A percentile compares a stretch with the other conserved stretches of the same genome.
Conservation (phyloP, 139 green algal genomes). For the Chlorella sp. region DNA sequence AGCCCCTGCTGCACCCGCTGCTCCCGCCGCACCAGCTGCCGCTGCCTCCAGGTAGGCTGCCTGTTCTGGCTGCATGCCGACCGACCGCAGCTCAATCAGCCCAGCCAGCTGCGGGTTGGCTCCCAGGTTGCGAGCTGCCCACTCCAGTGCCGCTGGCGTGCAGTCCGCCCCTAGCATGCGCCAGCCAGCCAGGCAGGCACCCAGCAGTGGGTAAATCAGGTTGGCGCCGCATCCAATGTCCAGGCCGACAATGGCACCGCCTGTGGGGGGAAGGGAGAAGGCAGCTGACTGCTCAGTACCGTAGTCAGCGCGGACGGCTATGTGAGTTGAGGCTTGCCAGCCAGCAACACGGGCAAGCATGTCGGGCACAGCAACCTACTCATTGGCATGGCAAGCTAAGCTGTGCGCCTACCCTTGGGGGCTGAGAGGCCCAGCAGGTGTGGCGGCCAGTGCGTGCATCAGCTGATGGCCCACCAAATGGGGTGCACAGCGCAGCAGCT, state of each 20-base stretch:
- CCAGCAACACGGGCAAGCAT: too few relatives aligned
- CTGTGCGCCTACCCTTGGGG: too few relatives aligned
- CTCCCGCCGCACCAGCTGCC: not conserved
- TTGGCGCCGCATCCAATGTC: slow-evolving; percentile 96
- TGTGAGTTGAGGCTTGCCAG: too few relatives aligned
- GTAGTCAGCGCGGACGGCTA: too few relatives aligned
- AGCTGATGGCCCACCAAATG: too few relatives aligned
- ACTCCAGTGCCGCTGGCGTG: slow-evolving; percentile 63
- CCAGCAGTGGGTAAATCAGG: slow-evolving; percentile 95
- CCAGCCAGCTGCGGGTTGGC: slow-evolving; percentile 75
- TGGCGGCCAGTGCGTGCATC: too few relatives aligned
- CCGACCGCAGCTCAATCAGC: slow-evolving; percentile 70
- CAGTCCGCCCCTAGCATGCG: slow-evolving; percentile 87
- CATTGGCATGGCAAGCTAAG: too few relatives aligned
- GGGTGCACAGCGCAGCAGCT: not conserved
- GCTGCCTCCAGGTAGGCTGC: not conserved
- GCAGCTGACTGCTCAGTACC: too few relatives aligned
- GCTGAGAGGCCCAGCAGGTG: too few relatives aligned
- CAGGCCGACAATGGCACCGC: slow-evolving; percentile 56
- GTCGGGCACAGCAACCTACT: too few relatives aligned
- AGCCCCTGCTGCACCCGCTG: not conserved
- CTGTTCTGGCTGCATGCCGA: slow-evolving; percentile 44
- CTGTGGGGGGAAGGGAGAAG: not conserved
- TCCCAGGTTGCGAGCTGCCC: slow-evolving; percentile 62
- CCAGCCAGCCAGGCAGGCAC: slow-evolving; percentile 86